phyloP scores from a whole-genome alignment of 306 rosid species.

The Leucaena leucocephala region DNA sequence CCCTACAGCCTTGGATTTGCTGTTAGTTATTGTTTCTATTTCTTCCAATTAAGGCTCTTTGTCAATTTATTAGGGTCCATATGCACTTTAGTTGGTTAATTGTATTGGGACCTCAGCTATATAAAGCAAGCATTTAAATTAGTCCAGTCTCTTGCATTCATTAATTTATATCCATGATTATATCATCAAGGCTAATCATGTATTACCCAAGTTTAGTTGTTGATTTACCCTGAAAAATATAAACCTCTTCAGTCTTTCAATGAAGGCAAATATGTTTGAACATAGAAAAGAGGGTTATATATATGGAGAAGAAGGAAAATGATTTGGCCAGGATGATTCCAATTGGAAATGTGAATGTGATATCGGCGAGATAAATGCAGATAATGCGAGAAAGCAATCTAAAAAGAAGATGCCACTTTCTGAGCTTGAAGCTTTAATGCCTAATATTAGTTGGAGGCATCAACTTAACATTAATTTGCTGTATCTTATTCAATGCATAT shows the following conservation, averaged over 20 bases:
- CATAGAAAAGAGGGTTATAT: neutral
- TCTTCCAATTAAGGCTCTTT: neutral
- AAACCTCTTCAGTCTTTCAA: neutral
- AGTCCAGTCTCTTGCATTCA: neutral
- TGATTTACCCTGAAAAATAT: neutral
- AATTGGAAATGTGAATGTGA: neutral
- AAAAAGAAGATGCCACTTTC: conserved; percentile 14
- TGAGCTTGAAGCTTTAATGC: neutral
- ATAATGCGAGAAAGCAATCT: neutral
- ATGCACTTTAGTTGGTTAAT: neutral
- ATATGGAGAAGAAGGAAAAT: neutral
- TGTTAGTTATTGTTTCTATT: neutral
- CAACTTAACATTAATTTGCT: neutral
- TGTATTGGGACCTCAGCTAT: conserved; percentile 1
- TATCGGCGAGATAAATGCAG: neutral
- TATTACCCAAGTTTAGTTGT: neutral
- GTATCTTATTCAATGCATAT: neutral
- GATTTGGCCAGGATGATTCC: neutral
- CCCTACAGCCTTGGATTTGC: conserved; percentile 6
- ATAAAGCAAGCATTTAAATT: neutral
- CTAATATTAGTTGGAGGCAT: neutral
- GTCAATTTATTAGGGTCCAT: neutral
- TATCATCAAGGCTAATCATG: neutral
- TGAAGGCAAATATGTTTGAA: neutral
- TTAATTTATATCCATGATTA: neutral